phyloP scores from a whole-genome alignment of 805 yeast genomes.

The Ogataea paraovalis region DNA sequence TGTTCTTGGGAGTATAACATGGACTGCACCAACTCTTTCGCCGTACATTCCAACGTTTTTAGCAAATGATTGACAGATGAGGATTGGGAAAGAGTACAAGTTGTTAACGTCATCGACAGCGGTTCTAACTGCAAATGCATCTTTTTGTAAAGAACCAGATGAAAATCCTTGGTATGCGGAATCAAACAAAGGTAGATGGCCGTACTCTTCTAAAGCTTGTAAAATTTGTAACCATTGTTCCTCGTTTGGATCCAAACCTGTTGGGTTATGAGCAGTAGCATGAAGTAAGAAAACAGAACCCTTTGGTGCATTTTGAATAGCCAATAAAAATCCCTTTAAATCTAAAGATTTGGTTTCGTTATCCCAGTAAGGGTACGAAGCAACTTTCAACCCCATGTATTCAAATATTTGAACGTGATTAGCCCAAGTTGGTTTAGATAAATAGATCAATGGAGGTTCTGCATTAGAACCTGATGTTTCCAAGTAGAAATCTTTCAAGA shows the following conservation, averaged over 20 bases:
- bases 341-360: slow-evolving; percentile 64
- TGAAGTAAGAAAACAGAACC: slow-evolving; percentile 84
- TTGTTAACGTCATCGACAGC: slow-evolving; percentile 48
- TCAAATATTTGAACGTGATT: slow-evolving; percentile 85
- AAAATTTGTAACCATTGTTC: slow-evolving; percentile 78
- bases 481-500: slow-evolving; percentile 48
- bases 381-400: slow-evolving; percentile 62
- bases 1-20: slow-evolving; percentile 53
- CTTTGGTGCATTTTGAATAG: slow-evolving; percentile 61
- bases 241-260: slow-evolving; percentile 88
- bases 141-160: slow-evolving; percentile 76
- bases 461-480: slow-evolving; percentile 17
- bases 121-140: slow-evolving; percentile 75
- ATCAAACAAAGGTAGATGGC: slow-evolving; percentile 83
- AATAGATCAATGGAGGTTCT: slow-evolving; percentile 47
- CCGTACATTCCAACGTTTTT: slow-evolving; percentile 97
- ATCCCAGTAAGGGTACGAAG: slow-evolving; percentile 84
- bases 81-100: slow-evolving; percentile 46
- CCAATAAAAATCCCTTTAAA: slow-evolving; percentile 58
- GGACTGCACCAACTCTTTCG: slow-evolving; percentile 94
- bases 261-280: slow-evolving; percentile 97
- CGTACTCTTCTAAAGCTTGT: slow-evolving; percentile 51
- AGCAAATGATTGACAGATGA: slow-evolving; percentile 93
- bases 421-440: slow-evolving; percentile 96
- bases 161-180: slow-evolving; percentile 98